Evolutionary conservation across 208 protist genomes (phyloP), one percentile per base, ranked within the genome.

Genomic region (Acanthamoeba quina): DNA sequence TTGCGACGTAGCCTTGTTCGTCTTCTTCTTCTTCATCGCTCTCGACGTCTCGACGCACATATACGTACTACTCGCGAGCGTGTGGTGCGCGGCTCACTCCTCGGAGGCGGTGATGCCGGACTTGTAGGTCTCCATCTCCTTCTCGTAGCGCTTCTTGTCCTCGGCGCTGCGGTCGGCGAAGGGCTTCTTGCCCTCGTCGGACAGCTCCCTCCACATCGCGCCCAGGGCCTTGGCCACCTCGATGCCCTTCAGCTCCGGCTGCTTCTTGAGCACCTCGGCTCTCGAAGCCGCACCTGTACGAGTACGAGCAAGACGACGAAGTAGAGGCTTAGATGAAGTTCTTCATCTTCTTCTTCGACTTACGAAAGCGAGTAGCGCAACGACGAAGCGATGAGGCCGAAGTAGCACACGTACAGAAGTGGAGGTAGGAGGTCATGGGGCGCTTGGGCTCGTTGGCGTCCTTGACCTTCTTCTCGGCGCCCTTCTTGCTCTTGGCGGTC

Each of bases 131-230:
- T 9, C 74, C 82, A 93, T 54, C 15, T 78, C 80, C n/a, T 94
- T 21, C 85, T 80, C 13, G 85, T 94, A 94, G 92, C 82, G 92
- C 26, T 64, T 52, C 44, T 94, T 94, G 92, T 94, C 92, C 76
- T 93, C 9, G 10, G 94, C 60, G 60, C 5, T 13, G 21, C 21
- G 83, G 6, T 94, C 54, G 34, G 19, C 9, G 85, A 76, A 94
- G 29, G 47, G 9, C 60, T 62, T 76, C 82, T 94, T 94, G 49
- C 93, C 7, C 83, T 94, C 52, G 34, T 94, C 92, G 34, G 54
- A 34, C 11, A 94, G 58, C 74, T 94, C 58, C 9, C 34, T 3
- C 91, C 91, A 94, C 41, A 58, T 56, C 5, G n/a, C 47, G 21
- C 91, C 91, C 9, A 94, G 68, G 2, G 24, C 17, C 68, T 90